Base-by-base conservation (phyloP, 169 alveolate genomes). In the Babesia ovata region DNA sequence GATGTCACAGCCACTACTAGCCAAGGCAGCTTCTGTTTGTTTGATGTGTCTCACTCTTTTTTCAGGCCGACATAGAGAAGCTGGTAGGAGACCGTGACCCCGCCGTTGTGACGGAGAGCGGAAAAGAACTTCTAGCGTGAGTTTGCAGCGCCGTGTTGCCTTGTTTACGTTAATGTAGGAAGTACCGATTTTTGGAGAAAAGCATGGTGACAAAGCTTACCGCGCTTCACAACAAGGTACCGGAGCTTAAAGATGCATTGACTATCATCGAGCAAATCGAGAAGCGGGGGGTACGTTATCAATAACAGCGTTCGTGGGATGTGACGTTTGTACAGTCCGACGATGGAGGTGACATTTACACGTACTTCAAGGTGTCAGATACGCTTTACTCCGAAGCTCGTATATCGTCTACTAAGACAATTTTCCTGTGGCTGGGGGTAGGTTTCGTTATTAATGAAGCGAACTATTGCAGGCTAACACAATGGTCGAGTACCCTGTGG, bases 351-450 rank as follows among this genome's bases (percentile, higher is more conserved):
- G 79, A 62, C 63, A 33, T 82, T 28, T 58, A 59, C 26, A 71
- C 85, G 33, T 86, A 77, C 54, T 89, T 89, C 63, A 88, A 92
- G 48, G 66, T 93, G 49, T 92, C 95, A 7, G 96, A 93, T 53
- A 91, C 93, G 26, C 53, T 93, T 42, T 90, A 90, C 78, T 94
- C 93, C 67, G 92, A 87, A 82, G 94, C 95, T 28, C 82, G 85
- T n/a, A 49, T 92, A 39, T 75, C 92, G 29, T 91, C 93, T n/a
- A 84, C 94, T 16, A 90, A 90, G 44, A 83, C 91, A 12, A 89
- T 91, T 44, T 88, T 90, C 59, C 89, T 93, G 9, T 93, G 96
- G 96, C 91, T 93, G 36, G 95, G 95, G 70, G 96, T 93, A 63
- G 19, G 93, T 49, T 42, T 12, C 28, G n/a, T 50, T 24, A 26